phyloP scores from a whole-genome alignment of 2,329 filamentous ascomycete genomes.

The Aspergillus udagawae region DNA sequence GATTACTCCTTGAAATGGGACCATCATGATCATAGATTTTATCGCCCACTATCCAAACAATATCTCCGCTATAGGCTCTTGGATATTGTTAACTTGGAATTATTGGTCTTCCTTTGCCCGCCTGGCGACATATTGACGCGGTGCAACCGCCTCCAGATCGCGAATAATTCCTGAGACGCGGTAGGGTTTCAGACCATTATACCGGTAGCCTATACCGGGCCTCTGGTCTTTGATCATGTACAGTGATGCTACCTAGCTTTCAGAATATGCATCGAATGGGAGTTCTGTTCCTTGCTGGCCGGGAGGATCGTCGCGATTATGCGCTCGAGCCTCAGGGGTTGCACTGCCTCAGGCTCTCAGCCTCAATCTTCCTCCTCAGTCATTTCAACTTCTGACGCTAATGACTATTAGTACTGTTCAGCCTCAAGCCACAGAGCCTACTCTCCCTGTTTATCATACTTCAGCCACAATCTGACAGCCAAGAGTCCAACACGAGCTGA shows the following conservation, averaged over 20 bases:
- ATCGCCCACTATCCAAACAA: too few relatives aligned
- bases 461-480: constrained; percentile 2
- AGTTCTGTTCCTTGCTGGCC: constrained; percentile 2
- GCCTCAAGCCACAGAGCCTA: constrained; percentile 14
- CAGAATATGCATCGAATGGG: neutral
- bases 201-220: constrained; percentile 11
- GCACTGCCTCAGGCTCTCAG: constrained; percentile 14
- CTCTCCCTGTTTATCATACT: constrained; percentile 4
- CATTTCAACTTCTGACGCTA: neutral
- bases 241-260: neutral
- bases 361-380: constrained; percentile 7
- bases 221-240: constrained; percentile 2
- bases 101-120: too few relatives aligned
- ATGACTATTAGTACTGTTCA: neutral
- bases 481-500: neutral
- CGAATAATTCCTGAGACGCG: constrained; percentile 10
- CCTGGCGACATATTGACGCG: neutral
- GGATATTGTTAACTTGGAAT: too few relatives aligned
- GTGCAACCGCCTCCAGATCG: constrained; percentile 9
- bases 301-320: neutral
- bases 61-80: too few relatives aligned
- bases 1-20: neutral
- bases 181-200: constrained; percentile 8
- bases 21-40: constrained; percentile 4
- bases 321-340: constrained; percentile 7